These are phyloP conservation scores for Pichia kluyveri DNA, from an alignment of 805 yeast species.

Conservation along the genomic window DNA sequence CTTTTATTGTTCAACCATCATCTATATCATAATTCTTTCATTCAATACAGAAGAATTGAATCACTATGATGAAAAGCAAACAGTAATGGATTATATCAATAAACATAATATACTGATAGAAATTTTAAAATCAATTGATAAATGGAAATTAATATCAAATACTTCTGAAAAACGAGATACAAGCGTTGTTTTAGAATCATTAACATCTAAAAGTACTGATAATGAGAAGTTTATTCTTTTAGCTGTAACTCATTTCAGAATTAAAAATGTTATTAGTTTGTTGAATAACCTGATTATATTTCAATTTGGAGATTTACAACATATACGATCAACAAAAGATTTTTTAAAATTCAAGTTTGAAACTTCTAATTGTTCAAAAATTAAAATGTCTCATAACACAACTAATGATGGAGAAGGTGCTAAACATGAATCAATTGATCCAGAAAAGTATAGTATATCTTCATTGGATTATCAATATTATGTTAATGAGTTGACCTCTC, in stretches of 20 bases:
- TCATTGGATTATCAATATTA: conserved; percentile 82
- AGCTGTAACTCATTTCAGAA: conserved; percentile 27
- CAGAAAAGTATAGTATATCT: conserved; percentile 34
- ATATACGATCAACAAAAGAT: conserved; percentile 34
- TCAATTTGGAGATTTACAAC: conserved; percentile 50
- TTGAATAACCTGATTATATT: conserved; percentile 45
- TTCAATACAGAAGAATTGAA: conserved; percentile 8
- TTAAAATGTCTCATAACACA: neutral
- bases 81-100: conserved; percentile 9
- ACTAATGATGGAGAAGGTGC: neutral
- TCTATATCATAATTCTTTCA: conserved; percentile 16
- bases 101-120: conserved; percentile 32
- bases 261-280: conserved; percentile 47
- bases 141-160: conserved; percentile 50
- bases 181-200: conserved; percentile 6
- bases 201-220: conserved; percentile 7
- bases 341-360: conserved; percentile 37
- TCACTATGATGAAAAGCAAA: conserved; percentile 1
- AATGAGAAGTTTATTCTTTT: conserved; percentile 17
- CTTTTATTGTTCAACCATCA: conserved; percentile 22
- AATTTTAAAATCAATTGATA: conserved; percentile 45
- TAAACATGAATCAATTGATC: neutral
- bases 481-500: conserved; percentile 59
- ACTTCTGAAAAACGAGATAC: conserved; percentile 17
- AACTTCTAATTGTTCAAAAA: neutral